Base-by-base conservation (phyloP, 2,329 filamentous ascomycete species). In the Fusarium denticulatum region DNA sequence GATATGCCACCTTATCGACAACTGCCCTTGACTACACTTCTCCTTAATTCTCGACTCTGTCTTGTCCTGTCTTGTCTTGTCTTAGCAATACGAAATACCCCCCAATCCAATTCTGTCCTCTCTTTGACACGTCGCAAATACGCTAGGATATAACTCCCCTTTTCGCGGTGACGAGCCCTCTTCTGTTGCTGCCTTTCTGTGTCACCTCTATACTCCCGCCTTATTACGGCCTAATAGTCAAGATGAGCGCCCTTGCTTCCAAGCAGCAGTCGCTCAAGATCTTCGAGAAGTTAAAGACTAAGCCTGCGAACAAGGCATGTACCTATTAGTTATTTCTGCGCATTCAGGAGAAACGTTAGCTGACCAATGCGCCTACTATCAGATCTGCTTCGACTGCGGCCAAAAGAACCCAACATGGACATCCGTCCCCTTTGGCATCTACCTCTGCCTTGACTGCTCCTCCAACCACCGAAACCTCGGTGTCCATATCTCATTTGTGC, bases 331-430 rank as follows among this genome's bases (percentile, higher is more conserved):
- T 28, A 24, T 7, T 11, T 34, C 36, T 47, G 45, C 63, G 56
- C 50, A 40, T 26, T 24, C 34, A 22, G 45, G 7, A 46, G 34
- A 47, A 28, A 57, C 32, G 30, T 28, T 46, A 42, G 62, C 67
- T 76, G 60, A 77, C 67, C 26, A 24, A 40, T 39, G 52, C 46
- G 57, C 40, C 49, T 32, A 24, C 46, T 14, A 50, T 42, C 75
- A 97, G 95, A 90, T 97, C 86, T 99, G 96, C 89, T 99, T 99
- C 85, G 96, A 99, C 86, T 99, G 96, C 85, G 92, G 94, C 82
- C 93, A 95, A 80, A 98, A 98, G 86, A 98, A 98, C 81, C 96
- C 96, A 71, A 98, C 96, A 67, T 99, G 96, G 96, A 97, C 95
- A 13, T 98, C 96, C 12, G 95, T 98, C 37, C 95, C 96, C 16